Base-by-base conservation (phyloP, 768 basidiomycete genomes). In the Cystoderma amianthinum region DNA sequence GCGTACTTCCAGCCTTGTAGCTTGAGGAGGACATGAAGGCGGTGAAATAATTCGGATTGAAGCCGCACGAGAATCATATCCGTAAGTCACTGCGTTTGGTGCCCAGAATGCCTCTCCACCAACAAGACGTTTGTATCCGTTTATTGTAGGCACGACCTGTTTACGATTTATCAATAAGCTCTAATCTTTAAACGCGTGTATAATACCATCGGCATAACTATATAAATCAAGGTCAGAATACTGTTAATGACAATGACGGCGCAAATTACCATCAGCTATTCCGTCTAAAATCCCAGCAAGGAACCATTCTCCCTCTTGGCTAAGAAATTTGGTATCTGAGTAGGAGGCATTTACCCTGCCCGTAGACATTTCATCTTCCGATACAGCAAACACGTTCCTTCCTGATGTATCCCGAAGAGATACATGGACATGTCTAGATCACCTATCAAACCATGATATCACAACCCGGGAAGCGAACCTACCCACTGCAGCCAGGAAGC, bases 401-500 rank as follows among this genome's bases (percentile, higher is more conserved):
- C 90, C 93, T 12, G 68, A 55, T 23, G 51, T 46, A 48, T 89
- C 76, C 38, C 82, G 74, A 24, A 99, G 61, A 0, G 91, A 95
- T 38, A 97, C 88, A 54, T 99, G 96, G 2, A 88, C 83, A 59
- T 99, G 96, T 28, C 87, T 90, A 43, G 34, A 32, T 44, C 12
- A 32, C 9, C 20, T n/a, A n/a, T n/a, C n/a, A n/a, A n/a, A n/a
- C n/a, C n/a, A n/a, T n/a, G n/a, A n/a, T n/a, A n/a, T n/a, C n/a
- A n/a, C n/a, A n/a, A n/a, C n/a, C n/a, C n/a, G 25, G n/a, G 25
- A 45, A 17, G 9, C 32, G 4, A 22, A 48, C 68, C 35, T 33
- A 89, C 91, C 95, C 96, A 48, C 91, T 93, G 58, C 91, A 94
- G 2, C 96, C 96, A 24, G 96, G 94, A 48, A 97, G 76, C 87